Evolutionary conservation across 768 basidiomycete genomes (phyloP).

Genomic region (Calocybe indica): DNA sequence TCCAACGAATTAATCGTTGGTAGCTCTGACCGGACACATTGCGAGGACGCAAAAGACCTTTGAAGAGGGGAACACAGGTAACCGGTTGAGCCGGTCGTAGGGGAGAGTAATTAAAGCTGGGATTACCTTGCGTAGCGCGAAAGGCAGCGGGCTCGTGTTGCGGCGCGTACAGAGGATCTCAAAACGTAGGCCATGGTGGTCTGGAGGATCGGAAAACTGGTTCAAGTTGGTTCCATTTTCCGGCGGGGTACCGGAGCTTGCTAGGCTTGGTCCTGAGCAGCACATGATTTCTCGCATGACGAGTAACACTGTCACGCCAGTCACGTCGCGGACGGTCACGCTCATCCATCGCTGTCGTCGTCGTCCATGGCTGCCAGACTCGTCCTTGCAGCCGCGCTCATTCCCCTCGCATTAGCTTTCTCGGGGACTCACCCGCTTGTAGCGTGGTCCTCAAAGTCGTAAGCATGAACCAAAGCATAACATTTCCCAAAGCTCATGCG

Average conservation of each 20-base stretch:
- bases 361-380: constrained; percentile 37
- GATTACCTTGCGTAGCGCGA: too few species aligned
- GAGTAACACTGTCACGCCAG: background rate
- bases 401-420: constrained; percentile 47
- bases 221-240: too few species aligned
- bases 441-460: constrained; percentile 70
- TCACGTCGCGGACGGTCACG: background rate
- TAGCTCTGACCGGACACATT: constrained; percentile 19
- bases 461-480: constrained; percentile 5
- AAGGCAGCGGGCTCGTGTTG: too few species aligned
- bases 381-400: constrained; percentile 38
- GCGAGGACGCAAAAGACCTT: constrained; percentile 34
- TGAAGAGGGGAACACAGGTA: background rate
- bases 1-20: constrained; percentile 57
- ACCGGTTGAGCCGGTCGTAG: too few species aligned
- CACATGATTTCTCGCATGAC: background rate
- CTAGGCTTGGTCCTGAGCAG: too few species aligned
- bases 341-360: constrained; percentile 5
- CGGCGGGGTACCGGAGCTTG: too few species aligned
- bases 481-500: background rate
- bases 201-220: too few species aligned
- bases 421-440: constrained; percentile 59
- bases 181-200: too few species aligned
- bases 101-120: too few species aligned
- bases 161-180: too few species aligned